Percentiles rank a stretch among this genome's conserved stretches.
phyloP scores from a whole-genome alignment of 352 stramenopile genomes.

The Elongisporangium undulatum region DNA sequence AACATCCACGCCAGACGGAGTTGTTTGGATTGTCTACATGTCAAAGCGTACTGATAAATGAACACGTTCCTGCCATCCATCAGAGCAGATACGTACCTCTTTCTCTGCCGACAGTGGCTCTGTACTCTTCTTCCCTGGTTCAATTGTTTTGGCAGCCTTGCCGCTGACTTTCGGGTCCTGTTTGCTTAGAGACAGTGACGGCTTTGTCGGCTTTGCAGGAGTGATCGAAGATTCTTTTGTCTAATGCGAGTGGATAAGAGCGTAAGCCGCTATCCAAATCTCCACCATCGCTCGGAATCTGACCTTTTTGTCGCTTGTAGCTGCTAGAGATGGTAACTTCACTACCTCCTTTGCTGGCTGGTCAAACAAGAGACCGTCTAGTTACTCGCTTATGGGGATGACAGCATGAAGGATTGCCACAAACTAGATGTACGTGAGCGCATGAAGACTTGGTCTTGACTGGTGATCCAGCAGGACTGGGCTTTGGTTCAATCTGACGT shows the following conservation, averaged over 20 bases:
- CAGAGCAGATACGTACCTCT: neutral
- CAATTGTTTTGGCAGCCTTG: neutral
- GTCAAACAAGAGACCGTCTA: neutral
- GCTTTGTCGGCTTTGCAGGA: neutral
- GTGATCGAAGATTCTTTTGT: neutral
- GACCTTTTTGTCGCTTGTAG: neutral
- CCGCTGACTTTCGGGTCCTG: neutral
- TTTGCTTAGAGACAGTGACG: neutral
- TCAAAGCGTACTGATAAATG: neutral
- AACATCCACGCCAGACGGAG: neutral
- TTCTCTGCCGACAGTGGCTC: neutral
- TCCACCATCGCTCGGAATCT: neutral
- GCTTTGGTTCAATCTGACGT: neutral
- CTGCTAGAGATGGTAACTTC: neutral
- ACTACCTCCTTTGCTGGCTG: neutral
- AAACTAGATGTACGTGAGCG: neutral
- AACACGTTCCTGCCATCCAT: neutral
- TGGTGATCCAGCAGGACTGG: neutral
- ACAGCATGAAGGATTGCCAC: neutral
- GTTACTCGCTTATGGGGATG: neutral
- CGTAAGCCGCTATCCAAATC: neutral
- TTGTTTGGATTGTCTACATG: neutral
- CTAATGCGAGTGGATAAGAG: neutral
- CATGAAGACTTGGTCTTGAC: neutral
- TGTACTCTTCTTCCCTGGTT: neutral